Base-by-base conservation (phyloP, 495 filamentous ascomycete species). In the Symbiotaphrina buchneri region DNA sequence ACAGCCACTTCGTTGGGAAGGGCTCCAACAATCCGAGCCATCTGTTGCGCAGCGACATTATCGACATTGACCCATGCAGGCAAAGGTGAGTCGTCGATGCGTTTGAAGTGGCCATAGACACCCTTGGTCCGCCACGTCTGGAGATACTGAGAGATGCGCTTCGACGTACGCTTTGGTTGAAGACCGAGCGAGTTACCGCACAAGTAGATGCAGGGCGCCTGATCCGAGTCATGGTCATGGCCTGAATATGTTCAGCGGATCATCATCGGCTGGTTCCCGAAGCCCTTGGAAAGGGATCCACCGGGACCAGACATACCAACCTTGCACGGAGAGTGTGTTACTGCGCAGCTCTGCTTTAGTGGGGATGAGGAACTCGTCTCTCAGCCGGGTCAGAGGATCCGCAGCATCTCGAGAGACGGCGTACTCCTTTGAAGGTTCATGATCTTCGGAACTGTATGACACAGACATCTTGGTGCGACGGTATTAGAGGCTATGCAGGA, bases 101-200 rank as follows among this genome's bases (percentile, higher is more conserved):
- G 61, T 20, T 69, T 74, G 55, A 94, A 94, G 55, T 97, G 87
- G 0, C 85, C 87, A 27, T 71, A 73, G 11, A 97, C 87, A n/a
- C 75, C 87, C 46, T 91, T 87, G 1, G 72, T 75, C 2, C 77
- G 78, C 87, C 87, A 97, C 10, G 81, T 76, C 15, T 61, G 53
- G 19, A 97, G 66, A 45, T 92, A 84, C 32, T 71, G 63, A 24
- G 69, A 59, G 41, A 97, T 63, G 39, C 80, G 74, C 10, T 60
- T 53, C 25, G 61, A 56, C 2, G 73, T 81, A 33, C 63, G 61
- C 34, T 64, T 67, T 22, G 87, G 90, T 46, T 95, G 87, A 20
- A 90, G 61, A 25, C 87, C 87, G 6, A 97, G 62, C 3, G 87
- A 97, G 54, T 97, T 93, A n/a, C 87, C 87, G 44, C 84, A 93